Percentiles rank a stretch among this genome's conserved stretches.
These are phyloP conservation scores for Pichia deserticola DNA, from an alignment of 805 yeast genomes.

Conservation along the genomic window DNA sequence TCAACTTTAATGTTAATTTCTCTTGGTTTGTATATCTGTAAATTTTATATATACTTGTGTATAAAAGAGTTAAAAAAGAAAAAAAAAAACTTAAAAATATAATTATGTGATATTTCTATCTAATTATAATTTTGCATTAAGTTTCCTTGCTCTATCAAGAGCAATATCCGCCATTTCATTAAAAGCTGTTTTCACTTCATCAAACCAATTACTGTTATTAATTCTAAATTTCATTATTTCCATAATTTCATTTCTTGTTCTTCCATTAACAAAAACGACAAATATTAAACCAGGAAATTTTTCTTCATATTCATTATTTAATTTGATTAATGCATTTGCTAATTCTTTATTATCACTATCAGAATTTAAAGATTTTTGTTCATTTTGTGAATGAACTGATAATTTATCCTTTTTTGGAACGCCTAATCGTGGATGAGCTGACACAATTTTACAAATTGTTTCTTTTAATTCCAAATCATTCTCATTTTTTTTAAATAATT, in stretches of 20 bases:
- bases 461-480: background rate
- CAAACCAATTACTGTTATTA: conserved; percentile 39
- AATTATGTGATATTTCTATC: too few species aligned
- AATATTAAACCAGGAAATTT: conserved; percentile 63
- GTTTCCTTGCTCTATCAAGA: conserved; percentile 58
- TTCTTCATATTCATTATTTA: conserved; percentile 44
- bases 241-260: conserved; percentile 61
- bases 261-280: conserved; percentile 85
- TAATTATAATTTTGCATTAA: conserved; percentile 31
- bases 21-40: background rate
- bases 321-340: conserved; percentile 38
- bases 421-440: conserved; percentile 89
- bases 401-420: conserved; percentile 41
- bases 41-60: background rate
- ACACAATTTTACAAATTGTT: conserved; percentile 45
- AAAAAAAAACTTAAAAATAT: too few species aligned
- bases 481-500: too few species aligned
- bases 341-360: conserved; percentile 37
- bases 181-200: conserved; percentile 62
- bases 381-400: conserved; percentile 59
- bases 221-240: conserved; percentile 54
- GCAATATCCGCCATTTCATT: conserved; percentile 93
- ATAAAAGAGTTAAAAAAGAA: background rate
- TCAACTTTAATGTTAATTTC: too few species aligned
- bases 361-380: conserved; percentile 58